These are phyloP conservation scores for Ilyonectria sp. DNA, from an alignment of 2,329 filamentous ascomycete species.

Conservation along the genomic window DNA sequence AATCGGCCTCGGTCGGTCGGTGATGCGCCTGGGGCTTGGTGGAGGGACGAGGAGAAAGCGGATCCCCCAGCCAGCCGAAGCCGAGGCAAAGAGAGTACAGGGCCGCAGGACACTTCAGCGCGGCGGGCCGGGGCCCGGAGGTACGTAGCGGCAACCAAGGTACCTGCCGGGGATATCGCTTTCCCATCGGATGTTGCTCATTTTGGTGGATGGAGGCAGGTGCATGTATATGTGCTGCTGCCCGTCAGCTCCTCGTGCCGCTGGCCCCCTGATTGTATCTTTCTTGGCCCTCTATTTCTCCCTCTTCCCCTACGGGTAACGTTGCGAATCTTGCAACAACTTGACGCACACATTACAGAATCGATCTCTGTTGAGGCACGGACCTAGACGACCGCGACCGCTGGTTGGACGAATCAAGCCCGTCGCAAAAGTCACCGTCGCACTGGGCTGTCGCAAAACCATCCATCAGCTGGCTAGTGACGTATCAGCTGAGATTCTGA, in stretches of 20 bases:
- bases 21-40: constrained; percentile 9
- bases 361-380: constrained; percentile 4
- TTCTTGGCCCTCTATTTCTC: background rate
- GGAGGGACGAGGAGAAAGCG: constrained; percentile 36
- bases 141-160: constrained; percentile 23
- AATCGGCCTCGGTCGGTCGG: constrained; percentile 29
- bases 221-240: background rate
- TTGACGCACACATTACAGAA: too few relatives aligned
- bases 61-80: constrained; percentile 46
- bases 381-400: constrained; percentile 21
- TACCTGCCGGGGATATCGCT: constrained; percentile 5
- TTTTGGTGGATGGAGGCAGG: background rate
- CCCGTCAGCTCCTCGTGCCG: background rate
- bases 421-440: constrained; percentile 16
- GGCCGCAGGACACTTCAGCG: constrained; percentile 1
- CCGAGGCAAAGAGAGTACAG: constrained; percentile 43
- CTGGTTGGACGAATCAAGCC: constrained; percentile 16
- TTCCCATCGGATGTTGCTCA: constrained; percentile 8
- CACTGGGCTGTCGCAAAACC: constrained; percentile 5
- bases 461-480: constrained; percentile 30
- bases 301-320: background rate
- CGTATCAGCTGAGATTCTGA: constrained; percentile 28
- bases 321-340: too few relatives aligned
- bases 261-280: background rate
- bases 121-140: constrained; percentile 43